Conservation (phyloP, 2,329 filamentous ascomycete genomes). For the Ophiostoma fasciatum region DNA sequence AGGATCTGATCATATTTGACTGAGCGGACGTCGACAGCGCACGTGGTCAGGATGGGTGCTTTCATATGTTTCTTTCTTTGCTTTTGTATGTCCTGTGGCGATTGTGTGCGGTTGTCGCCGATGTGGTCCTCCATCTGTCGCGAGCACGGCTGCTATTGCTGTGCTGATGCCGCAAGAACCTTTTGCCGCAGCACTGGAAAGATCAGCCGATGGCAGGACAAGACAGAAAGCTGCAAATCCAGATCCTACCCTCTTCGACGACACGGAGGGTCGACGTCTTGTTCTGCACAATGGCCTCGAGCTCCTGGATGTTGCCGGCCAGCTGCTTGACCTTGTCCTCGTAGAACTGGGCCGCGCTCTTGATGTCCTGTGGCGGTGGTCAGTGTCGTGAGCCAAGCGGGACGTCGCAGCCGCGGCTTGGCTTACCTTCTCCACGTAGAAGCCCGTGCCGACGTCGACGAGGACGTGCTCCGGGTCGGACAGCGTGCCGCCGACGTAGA, state of each 20-base stretch:
- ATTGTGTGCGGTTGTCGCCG: too few species aligned
- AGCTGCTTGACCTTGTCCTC: conserved; percentile 40
- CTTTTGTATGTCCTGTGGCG: neutral
- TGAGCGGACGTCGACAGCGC: neutral
- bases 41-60: too few species aligned
- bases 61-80: neutral
- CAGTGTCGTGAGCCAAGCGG: too few species aligned
- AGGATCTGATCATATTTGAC: conserved; percentile 3
- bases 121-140: too few species aligned
- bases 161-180: conserved; percentile 14
- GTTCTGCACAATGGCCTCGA: conserved; percentile 41
- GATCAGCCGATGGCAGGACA: neutral
- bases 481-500: conserved; percentile 80
- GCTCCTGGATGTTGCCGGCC: conserved; percentile 36
- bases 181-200: conserved; percentile 24
- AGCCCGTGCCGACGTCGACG: conserved; percentile 87
- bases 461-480: conserved; percentile 62
- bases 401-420: neutral
- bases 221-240: neutral
- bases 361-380: too few species aligned
- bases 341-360: conserved; percentile 41
- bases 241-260: conserved; percentile 68
- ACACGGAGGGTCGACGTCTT: conserved; percentile 78
- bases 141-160: too few species aligned
- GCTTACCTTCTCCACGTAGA: conserved; percentile 78